phyloP scores from a whole-genome alignment of 1,284 basidiomycete species.

The Chondrostereum purpureum region DNA sequence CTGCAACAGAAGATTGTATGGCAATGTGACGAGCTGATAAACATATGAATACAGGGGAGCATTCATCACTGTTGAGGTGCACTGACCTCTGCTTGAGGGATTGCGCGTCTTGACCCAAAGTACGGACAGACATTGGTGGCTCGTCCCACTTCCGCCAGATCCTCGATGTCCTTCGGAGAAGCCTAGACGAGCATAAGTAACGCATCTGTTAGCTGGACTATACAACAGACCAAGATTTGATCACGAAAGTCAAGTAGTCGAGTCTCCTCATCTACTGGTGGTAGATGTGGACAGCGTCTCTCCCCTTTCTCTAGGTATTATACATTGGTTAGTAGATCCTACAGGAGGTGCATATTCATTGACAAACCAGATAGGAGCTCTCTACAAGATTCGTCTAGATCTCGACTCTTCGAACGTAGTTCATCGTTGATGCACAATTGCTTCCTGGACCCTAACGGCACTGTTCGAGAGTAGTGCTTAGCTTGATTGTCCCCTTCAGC shows the following conservation, averaged over 20 bases:
- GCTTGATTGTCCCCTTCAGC: conserved; percentile 19
- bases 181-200: conserved; percentile 44
- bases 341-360: not conserved
- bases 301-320: conserved; percentile 44
- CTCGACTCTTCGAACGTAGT: conserved; percentile 58
- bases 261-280: conserved; percentile 66
- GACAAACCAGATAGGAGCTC: conserved; percentile 74
- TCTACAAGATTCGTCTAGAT: conserved; percentile 89
- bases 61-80: conserved; percentile 1
- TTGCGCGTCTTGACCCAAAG: conserved; percentile 83
- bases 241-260: conserved; percentile 85
- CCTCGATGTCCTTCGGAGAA: conserved; percentile 90
- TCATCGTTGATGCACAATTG: conserved; percentile 92
- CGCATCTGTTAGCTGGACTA: conserved; percentile 3
- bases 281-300: conserved; percentile 75
- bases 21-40: conserved; percentile 78
- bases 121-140: conserved; percentile 80
- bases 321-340: conserved; percentile 4
- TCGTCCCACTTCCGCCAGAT: conserved; percentile 72
- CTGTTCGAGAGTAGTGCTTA: conserved; percentile 50
- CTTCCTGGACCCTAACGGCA: conserved; percentile 85
- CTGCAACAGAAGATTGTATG: conserved; percentile 90
- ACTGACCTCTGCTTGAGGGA: conserved; percentile 83
- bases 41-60: conserved; percentile 8
- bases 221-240: conserved; percentile 66